Evolutionary conservation across 371 early-diverging fungal species (phyloP).

Genomic region (Rhizomucor miehei): DNA sequence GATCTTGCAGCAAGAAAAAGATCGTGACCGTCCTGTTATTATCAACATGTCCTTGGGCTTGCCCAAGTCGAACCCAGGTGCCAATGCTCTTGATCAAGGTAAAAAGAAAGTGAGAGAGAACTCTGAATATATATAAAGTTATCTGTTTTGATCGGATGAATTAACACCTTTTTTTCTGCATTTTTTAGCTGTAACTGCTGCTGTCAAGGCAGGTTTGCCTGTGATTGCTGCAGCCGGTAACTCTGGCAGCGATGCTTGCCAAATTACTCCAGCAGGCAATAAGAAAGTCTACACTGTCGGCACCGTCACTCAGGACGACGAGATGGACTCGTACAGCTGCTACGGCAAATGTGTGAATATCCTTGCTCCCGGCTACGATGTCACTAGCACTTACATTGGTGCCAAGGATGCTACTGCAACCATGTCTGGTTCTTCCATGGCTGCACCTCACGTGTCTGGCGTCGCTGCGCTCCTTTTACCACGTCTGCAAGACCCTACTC

Average conservation of each 20-base stretch:
- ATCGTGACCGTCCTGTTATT: constrained; percentile 29
- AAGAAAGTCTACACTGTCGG: constrained; percentile 67
- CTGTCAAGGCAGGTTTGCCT: constrained; percentile 47
- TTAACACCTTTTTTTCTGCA: too few species aligned
- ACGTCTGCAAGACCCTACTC: constrained; percentile 13
- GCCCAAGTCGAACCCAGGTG: constrained; percentile 10
- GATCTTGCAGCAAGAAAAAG: constrained; percentile 40
- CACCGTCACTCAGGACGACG: constrained; percentile 51
- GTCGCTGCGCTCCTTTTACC: constrained; percentile 55
- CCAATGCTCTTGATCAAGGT: constrained; percentile 22
- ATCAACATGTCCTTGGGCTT: constrained; percentile 64
- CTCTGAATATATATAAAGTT: too few species aligned
- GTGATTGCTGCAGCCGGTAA: constrained; percentile 83
- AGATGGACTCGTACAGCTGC: constrained; percentile 45
- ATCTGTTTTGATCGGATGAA: too few species aligned
- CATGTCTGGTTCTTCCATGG: constrained; percentile 81
- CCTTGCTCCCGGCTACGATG: constrained; percentile 48
- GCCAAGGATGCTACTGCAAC: constrained; percentile 32
- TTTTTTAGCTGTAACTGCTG: constrained; percentile 41
- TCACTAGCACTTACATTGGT: constrained; percentile 38
- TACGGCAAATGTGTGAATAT: constrained; percentile 63
- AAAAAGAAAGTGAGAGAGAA: too few species aligned
- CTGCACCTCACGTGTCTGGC: constrained; percentile 80
- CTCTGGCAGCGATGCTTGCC: constrained; percentile 63
- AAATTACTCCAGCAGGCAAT: constrained; percentile 63